These are phyloP conservation scores for Teunomyces panamensis DNA, from an alignment of 805 yeast species.

Conservation along the genomic window DNA sequence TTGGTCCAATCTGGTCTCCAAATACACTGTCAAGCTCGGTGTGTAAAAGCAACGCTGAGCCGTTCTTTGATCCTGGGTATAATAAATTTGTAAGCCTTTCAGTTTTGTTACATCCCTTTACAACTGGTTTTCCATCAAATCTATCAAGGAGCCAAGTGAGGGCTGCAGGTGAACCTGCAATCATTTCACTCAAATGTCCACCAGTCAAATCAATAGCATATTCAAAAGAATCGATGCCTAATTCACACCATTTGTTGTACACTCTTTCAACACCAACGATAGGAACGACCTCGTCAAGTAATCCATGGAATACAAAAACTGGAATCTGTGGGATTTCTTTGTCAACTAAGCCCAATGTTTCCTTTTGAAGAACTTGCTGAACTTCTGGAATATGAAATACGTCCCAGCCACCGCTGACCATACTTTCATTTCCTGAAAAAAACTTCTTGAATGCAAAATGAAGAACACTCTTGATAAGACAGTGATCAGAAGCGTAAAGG, in stretches of 20 bases:
- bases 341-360: constrained; percentile 19
- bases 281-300: constrained; percentile 11
- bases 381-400: constrained; percentile 15
- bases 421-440: constrained; percentile 12
- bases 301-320: constrained; percentile 10
- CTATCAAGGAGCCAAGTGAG: constrained; percentile 17
- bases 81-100: constrained; percentile 48
- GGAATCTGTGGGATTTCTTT: constrained; percentile 9
- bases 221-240: constrained; percentile 10
- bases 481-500: background rate
- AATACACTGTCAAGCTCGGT: background rate
- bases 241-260: constrained; percentile 11
- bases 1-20: constrained; percentile 1
- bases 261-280: constrained; percentile 4
- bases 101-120: constrained; percentile 20
- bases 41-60: background rate
- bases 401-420: constrained; percentile 14
- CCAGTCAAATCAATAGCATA: constrained; percentile 4
- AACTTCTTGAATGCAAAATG: constrained; percentile 7
- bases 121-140: constrained; percentile 12
- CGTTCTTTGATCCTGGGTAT: constrained; percentile 31
- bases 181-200: constrained; percentile 16
- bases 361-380: constrained; percentile 12
- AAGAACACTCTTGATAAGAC: constrained; percentile 4
- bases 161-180: constrained; percentile 14